Conservation (phyloP, 768 basidiomycete species). For the Amanita jacksonii region DNA sequence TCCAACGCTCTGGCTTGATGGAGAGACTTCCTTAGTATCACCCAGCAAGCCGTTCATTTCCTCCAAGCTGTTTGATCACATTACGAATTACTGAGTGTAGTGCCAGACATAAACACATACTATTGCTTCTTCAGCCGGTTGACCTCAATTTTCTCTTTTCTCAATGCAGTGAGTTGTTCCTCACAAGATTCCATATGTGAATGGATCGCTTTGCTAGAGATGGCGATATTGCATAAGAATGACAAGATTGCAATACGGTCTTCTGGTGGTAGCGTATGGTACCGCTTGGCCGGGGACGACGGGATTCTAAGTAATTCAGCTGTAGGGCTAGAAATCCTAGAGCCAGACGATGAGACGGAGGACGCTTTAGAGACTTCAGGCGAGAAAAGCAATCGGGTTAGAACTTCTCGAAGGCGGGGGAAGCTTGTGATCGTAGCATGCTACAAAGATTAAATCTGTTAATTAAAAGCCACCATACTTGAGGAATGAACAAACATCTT, state of each 20-base stretch:
- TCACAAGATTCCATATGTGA: slow-evolving; percentile 87
- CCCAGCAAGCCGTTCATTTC: slow-evolving; percentile 60
- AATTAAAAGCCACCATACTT: slow-evolving; percentile 1
- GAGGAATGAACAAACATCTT: slow-evolving; percentile 59
- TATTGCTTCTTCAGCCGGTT: slow-evolving; percentile 83
- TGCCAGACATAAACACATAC: slow-evolving; percentile 38
- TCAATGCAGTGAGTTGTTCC: slow-evolving; percentile 77
- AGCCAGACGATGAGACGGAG: slow-evolving; percentile 34
- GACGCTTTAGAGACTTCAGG: slow-evolving; percentile 42
- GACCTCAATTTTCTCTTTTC: slow-evolving; percentile 94
- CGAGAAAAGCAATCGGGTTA: slow-evolving; percentile 66
- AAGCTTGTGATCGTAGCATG: slow-evolving; percentile 68
- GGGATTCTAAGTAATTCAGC: slow-evolving; percentile 29
- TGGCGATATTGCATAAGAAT: slow-evolving; percentile 84
- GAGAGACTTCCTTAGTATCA: slow-evolving; percentile 42
- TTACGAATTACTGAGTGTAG: not conserved
- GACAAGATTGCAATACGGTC: slow-evolving; percentile 81
- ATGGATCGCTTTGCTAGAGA: slow-evolving; percentile 85
- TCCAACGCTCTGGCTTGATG: slow-evolving; percentile 31
- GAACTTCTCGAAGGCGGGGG: slow-evolving; percentile 58
- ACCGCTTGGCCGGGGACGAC: slow-evolving; percentile 57
- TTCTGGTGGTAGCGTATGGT: slow-evolving; percentile 57
- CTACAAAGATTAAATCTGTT: slow-evolving; percentile 29
- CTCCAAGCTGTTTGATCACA: slow-evolving; percentile 39
- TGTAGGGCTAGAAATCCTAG: slow-evolving; percentile 39